These are phyloP conservation scores for Pythium guiyangense DNA, from an alignment of 352 stramenopile species.

Conservation along the genomic window DNA sequence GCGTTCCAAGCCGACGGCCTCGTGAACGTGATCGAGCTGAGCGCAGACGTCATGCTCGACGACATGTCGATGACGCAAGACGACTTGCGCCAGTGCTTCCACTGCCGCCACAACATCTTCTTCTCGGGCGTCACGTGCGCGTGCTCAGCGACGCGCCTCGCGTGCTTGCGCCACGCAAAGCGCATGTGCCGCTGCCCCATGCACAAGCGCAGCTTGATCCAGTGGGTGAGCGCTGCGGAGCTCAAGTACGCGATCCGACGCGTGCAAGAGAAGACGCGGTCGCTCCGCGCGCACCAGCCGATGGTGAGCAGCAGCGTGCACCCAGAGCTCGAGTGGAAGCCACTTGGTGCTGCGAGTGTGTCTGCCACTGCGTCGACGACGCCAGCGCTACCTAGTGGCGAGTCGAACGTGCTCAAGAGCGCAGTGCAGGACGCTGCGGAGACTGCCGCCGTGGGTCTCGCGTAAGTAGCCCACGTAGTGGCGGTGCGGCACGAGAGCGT, in stretches of 20 bases:
- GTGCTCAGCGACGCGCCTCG: conserved; percentile 49
- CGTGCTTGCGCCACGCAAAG: conserved; percentile 60
- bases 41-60: conserved; percentile 59
- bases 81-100: conserved; percentile 62
- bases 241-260: conserved; percentile 66
- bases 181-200: conserved; percentile 63
- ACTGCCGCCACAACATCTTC: conserved; percentile 75
- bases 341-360: not conserved
- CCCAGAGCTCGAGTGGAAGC: not conserved
- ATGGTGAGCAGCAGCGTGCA: conserved; percentile 9
- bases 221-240: conserved; percentile 60
- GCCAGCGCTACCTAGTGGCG: not conserved
- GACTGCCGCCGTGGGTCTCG: too few relatives aligned
- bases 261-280: conserved; percentile 60
- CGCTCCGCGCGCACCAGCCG: conserved; percentile 12
- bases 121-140: conserved; percentile 74
- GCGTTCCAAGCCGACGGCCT: conserved; percentile 34
- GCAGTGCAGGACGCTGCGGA: too few relatives aligned
- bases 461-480: too few relatives aligned
- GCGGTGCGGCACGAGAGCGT: too few relatives aligned
- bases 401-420: too few relatives aligned
- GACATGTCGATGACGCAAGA: conserved; percentile 68
- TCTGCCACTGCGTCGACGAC: not conserved
- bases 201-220: conserved; percentile 46
- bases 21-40: conserved; percentile 52